phyloP scores from a whole-genome alignment of 140 eudicot genomes.

The Oenanthe javanica region DNA sequence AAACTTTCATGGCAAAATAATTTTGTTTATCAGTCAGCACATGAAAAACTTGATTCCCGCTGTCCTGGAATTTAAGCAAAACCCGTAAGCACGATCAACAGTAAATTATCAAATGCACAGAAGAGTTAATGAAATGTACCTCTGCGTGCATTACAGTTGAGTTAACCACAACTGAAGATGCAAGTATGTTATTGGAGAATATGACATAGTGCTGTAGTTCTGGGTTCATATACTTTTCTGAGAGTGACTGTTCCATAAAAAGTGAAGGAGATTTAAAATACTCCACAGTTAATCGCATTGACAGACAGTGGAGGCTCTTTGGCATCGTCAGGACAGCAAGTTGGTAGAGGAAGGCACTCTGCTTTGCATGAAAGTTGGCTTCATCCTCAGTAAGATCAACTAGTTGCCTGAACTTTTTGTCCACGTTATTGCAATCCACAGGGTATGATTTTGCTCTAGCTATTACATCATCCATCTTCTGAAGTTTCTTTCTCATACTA shows the following conservation, averaged over 20 bases:
- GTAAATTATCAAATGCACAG: background rate
- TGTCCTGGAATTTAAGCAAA: conserved; percentile 55
- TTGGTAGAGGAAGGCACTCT: conserved; percentile 91
- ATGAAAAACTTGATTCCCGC: conserved; percentile 75
- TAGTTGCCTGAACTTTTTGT: conserved; percentile 86
- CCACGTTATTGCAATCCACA: conserved; percentile 84
- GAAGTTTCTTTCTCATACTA: conserved; percentile 62
- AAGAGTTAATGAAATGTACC: conserved; percentile 30
- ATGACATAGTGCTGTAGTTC: conserved; percentile 74
- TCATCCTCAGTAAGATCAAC: conserved; percentile 94
- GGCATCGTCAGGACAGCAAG: conserved; percentile 96
- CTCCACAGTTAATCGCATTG: conserved; percentile 91
- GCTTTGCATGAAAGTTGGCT: conserved; percentile 87
- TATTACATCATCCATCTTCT: conserved; percentile 62
- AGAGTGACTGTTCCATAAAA: conserved; percentile 41
- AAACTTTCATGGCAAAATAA: conserved; percentile 81
- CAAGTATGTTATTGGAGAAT: conserved; percentile 77
- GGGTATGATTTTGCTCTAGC: conserved; percentile 59
- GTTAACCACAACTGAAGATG: conserved; percentile 78
- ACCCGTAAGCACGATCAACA: conserved; percentile 6
- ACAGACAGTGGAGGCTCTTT: conserved; percentile 84
- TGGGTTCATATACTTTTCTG: conserved; percentile 51
- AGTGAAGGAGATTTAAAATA: conserved; percentile 56
- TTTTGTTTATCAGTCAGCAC: conserved; percentile 76
- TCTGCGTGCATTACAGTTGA: conserved; percentile 68